A percentile compares a stretch with the other conserved stretches of the same genome.
Evolutionary conservation across 2,329 filamentous ascomycete species (phyloP).

Genomic region (Madurella mycetomatis): DNA sequence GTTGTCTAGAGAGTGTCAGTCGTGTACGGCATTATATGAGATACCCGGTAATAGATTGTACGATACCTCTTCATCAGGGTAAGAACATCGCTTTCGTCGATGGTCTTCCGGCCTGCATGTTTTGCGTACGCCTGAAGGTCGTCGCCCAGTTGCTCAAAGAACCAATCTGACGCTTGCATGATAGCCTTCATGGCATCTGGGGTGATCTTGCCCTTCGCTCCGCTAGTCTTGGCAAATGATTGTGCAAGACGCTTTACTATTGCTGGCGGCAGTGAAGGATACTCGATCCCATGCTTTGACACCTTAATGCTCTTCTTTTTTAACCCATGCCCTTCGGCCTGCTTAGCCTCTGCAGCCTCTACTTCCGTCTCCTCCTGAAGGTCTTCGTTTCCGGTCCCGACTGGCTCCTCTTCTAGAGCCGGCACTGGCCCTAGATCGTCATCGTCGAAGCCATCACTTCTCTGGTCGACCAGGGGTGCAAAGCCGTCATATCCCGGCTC

Average conservation of each 20-base stretch:
- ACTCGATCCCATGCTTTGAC: conserved; percentile 69
- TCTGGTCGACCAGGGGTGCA: conserved; percentile 24
- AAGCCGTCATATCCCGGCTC: conserved; percentile 23
- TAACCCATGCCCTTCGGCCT: conserved; percentile 17
- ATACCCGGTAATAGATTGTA: conserved; percentile 25
- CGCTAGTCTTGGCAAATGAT: conserved; percentile 64
- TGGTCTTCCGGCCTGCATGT: conserved; percentile 77
- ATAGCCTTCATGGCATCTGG: conserved; percentile 71
- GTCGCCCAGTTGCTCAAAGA: conserved; percentile 81
- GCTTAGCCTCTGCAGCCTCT: conserved; percentile 16
- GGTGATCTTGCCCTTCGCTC: conserved; percentile 63
- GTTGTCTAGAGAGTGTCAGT: conserved; percentile 58
- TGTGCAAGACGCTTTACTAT: conserved; percentile 72
- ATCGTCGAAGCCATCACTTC: conserved; percentile 26
- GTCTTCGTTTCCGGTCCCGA: conserved; percentile 3
- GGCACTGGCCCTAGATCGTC: conserved; percentile 12
- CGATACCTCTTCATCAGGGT: conserved; percentile 78
- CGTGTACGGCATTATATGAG: conserved; percentile 30
- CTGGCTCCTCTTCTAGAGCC: conserved; percentile 12
- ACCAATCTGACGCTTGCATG: conserved; percentile 81
- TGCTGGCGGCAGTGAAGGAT: conserved; percentile 66
- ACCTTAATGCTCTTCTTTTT: conserved; percentile 48
- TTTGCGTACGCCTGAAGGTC: conserved; percentile 75
- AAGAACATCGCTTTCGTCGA: conserved; percentile 79
- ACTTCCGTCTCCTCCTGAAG: conserved; percentile 12